Percentiles rank a stretch among this genome's conserved stretches.
Evolutionary conservation across 2,329 filamentous ascomycete genomes (phyloP).

Genomic region (Aspergillus tubingensis): DNA sequence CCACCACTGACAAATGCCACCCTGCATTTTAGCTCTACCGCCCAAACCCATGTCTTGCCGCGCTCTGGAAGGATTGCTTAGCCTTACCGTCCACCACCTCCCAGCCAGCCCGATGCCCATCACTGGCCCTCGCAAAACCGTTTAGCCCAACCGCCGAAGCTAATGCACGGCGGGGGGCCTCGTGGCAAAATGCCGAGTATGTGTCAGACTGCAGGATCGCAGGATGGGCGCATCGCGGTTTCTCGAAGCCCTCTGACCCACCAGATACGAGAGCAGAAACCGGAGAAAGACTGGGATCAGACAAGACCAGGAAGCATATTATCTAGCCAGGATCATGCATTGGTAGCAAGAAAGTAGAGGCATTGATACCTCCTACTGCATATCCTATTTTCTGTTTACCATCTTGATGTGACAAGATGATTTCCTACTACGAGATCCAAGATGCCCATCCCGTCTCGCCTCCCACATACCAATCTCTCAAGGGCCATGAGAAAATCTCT

Average conservation of each 20-base stretch:
- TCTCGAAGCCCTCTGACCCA: not conserved
- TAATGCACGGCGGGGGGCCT: not conserved
- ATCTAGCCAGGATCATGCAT: not conserved
- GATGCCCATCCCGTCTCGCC: not conserved
- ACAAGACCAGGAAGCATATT: not conserved
- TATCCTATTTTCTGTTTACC: not conserved
- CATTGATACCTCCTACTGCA: not conserved
- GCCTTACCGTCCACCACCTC: not conserved
- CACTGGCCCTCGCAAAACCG: not conserved
- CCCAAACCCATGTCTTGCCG: not conserved
- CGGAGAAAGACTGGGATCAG: not conserved
- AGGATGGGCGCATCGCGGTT: not conserved
- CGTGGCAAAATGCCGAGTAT: not conserved
- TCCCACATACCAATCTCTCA: not conserved
- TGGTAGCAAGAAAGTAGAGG: not conserved
- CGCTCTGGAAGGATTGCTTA: not conserved
- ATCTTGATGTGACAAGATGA: not conserved
- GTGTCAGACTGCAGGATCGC: not conserved
- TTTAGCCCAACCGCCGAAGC: not conserved
- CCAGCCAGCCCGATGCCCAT: not conserved
- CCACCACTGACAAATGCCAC: not conserved
- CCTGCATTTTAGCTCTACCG: not conserved
- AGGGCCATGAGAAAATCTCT: not conserved
- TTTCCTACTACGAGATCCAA: not conserved
- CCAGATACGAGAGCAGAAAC: not conserved